Percentiles rank a stretch among this genome's conserved stretches.
Conservation (phyloP, 805 yeast species). For the Ogataea henricii region DNA sequence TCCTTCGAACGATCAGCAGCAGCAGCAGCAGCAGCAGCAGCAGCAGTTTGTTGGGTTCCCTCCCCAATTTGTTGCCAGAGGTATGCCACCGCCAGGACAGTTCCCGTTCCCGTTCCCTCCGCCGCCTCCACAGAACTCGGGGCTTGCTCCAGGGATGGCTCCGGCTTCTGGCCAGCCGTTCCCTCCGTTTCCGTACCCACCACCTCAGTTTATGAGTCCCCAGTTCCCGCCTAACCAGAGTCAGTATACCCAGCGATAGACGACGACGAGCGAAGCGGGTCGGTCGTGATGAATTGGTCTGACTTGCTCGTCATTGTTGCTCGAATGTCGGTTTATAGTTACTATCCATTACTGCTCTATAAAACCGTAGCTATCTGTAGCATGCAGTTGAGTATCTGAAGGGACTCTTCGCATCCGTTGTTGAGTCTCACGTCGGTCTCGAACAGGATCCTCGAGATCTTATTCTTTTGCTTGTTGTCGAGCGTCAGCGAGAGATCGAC, state of each 20-base stretch:
- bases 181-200: slow-evolving; percentile 8
- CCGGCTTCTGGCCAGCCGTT: slow-evolving; percentile 5
- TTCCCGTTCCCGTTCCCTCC: slow-evolving; percentile 8
- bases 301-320: too few species aligned
- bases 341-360: slow-evolving; percentile 12
- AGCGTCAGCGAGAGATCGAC: slow-evolving; percentile 48
- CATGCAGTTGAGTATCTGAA: slow-evolving; percentile 72
- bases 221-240: slow-evolving; percentile 10
- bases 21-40: slow-evolving; percentile 9
- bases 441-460: slow-evolving; percentile 64
- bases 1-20: slow-evolving; percentile 11
- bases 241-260: slow-evolving; percentile 3
- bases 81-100: slow-evolving; percentile 5
- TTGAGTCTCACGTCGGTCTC: slow-evolving; percentile 72
- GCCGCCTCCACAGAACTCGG: slow-evolving; percentile 1
- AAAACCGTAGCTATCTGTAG: slow-evolving; percentile 49
- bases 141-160: not conserved
- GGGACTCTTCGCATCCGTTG: slow-evolving; percentile 87
- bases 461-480: slow-evolving; percentile 64
- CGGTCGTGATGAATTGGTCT: too few species aligned
- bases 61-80: slow-evolving; percentile 6
- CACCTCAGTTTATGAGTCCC: slow-evolving; percentile 5
- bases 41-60: slow-evolving; percentile 4
- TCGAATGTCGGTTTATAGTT: not conserved
- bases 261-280: too few species aligned